A percentile compares a stretch with the other conserved stretches of the same genome.
These are phyloP conservation scores for Myxozyma nipponensis DNA, from an alignment of 805 yeast genomes.

Conservation along the genomic window DNA sequence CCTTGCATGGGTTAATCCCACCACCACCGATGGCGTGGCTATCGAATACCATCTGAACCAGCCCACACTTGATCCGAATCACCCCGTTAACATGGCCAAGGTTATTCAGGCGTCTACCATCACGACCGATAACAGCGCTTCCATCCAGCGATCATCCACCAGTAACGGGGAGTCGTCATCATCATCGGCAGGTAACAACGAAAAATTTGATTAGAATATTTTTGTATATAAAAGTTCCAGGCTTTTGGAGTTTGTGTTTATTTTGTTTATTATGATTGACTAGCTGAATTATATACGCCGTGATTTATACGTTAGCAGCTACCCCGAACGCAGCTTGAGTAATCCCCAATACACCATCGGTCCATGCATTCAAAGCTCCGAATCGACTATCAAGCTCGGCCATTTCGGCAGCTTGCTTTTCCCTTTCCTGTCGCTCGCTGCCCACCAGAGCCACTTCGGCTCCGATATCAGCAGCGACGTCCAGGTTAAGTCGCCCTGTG, in stretches of 20 bases:
- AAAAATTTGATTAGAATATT: neutral
- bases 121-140: neutral
- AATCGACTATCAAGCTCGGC: conserved; percentile 19
- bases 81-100: neutral
- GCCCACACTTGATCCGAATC: conserved; percentile 8
- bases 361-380: conserved; percentile 22
- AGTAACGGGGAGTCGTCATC: too few species aligned
- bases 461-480: conserved; percentile 24
- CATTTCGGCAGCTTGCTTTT: conserved; percentile 9
- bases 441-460: conserved; percentile 25
- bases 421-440: conserved; percentile 21
- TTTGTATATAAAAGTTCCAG: neutral
- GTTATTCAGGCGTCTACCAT: too few species aligned
- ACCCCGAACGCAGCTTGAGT: conserved; percentile 17
- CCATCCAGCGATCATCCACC: too few species aligned
- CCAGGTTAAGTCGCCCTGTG: conserved; percentile 21
- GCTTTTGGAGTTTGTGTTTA: neutral
- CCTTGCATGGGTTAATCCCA: conserved; percentile 43
- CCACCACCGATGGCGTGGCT: conserved; percentile 21
- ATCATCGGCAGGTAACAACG: neutral
- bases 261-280: neutral
- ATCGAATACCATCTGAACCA: conserved; percentile 50
- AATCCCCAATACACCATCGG: conserved; percentile 13
- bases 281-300: too few species aligned
- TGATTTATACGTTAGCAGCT: too few species aligned